Conservation (phyloP, 2,329 filamentous ascomycete species). For the Teratosphaeria destructans region DNA sequence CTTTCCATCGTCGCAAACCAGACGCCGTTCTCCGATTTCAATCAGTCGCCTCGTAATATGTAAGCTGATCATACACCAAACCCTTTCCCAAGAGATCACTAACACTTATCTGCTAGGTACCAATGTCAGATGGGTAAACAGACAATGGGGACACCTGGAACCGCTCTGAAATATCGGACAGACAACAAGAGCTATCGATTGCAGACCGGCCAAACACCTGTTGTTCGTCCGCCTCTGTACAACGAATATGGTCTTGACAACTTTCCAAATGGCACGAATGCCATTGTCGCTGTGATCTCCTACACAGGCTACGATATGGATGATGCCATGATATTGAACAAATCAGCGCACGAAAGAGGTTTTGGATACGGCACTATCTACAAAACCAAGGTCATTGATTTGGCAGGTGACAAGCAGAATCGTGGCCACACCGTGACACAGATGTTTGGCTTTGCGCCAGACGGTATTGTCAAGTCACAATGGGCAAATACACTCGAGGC, state of each 20-base stretch:
- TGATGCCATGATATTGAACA: constrained; percentile 99
- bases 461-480: constrained; percentile 58
- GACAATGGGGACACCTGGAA: constrained; percentile 93
- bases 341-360: constrained; percentile 87
- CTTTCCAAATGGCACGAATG: constrained; percentile 93
- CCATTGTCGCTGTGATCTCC: constrained; percentile 92
- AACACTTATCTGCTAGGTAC: neutral
- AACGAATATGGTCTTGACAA: constrained; percentile 96
- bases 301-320: constrained; percentile 99
- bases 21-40: constrained; percentile 98
- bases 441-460: constrained; percentile 83
- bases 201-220: constrained; percentile 90
- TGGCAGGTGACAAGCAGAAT: constrained; percentile 63
- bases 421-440: constrained; percentile 52
- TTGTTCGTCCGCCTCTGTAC: constrained; percentile 84
- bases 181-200: constrained; percentile 96
- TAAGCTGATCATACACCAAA: constrained; percentile 39
- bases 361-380: constrained; percentile 95
- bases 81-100: neutral
- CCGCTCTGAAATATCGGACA: constrained; percentile 72
- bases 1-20: constrained; percentile 96
- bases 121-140: constrained; percentile 99
- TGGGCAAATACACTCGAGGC: constrained; percentile 67
- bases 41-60: constrained; percentile 98
- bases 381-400: constrained; percentile 86